Base-by-base conservation (phyloP, 495 filamentous ascomycete species). In the Aspergillus incahuasiensis region DNA sequence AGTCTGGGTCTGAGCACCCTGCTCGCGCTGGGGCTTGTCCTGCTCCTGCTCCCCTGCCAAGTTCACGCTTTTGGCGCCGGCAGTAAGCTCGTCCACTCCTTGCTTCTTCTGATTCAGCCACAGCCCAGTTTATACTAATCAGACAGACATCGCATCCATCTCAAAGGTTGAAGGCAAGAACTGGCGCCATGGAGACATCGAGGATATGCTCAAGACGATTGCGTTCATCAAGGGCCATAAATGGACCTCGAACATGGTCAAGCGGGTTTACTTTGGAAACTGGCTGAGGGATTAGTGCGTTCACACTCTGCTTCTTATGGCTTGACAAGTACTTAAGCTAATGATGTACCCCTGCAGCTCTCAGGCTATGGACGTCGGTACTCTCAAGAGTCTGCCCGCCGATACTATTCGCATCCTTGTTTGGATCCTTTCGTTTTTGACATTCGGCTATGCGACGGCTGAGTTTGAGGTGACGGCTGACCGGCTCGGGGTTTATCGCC, bases 401-500 rank as follows among this genome's bases (percentile, higher is more conserved):
- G 89, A 88, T 51, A 94, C 92, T 18, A 95, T 98, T 61, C 81
- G 94, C 13, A 84, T 97, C 49, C 69, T 98, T 18, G 90, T 87
- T 55, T 97, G 92, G 92, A 81, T 96, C 52, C 80, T 97, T 22
- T 89, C 89, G 2, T 96, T 97, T 71, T 83, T 97, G 74, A 86
- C 84, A 48, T 94, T 96, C 71, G 94, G 94, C 19, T 98, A 95
- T 76, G 94, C 91, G n/a, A 97, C 94, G 0, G 88, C 78, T 15
- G 94, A 98, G 67, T 98, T 96, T 65, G 94, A 98, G 66, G 94
- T 98, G 44, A 98, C 94, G 5, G 80, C 87, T 4, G 92, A 97
- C 39, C 79, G 94, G 8, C 79, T 98, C 7, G 94, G 94, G 7
- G 87, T 91, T 55, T 98, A 98, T 65, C 81, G 94, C 12, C 91